Evolutionary conservation across 2,329 filamentous ascomycete genomes (phyloP).

Genomic region (Colletotrichum eleusines): DNA sequence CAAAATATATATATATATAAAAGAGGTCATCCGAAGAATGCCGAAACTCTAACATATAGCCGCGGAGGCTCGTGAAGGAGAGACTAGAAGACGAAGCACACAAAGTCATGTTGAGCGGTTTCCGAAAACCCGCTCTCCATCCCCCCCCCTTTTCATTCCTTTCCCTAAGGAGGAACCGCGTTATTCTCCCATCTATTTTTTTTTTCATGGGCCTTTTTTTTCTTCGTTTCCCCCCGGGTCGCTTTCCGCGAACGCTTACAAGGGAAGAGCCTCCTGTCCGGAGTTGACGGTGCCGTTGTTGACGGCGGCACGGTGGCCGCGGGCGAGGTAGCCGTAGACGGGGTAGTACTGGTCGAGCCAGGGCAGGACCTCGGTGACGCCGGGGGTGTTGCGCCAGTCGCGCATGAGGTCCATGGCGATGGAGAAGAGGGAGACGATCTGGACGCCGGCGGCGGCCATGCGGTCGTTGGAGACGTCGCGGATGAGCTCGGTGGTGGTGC

Average conservation of each 20-base stretch:
- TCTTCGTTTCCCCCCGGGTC: no score
- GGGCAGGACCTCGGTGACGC: conserved; percentile 68
- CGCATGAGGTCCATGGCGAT: conserved; percentile 78
- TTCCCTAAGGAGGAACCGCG: conserved; percentile 22
- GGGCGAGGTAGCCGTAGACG: conserved; percentile 72
- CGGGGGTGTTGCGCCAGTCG: conserved; percentile 72
- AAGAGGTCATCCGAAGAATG: neutral
- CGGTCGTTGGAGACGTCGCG: conserved; percentile 74
- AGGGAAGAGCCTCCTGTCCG: conserved; percentile 59
- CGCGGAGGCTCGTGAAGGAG: conserved; percentile 16
- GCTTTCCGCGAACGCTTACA: neutral
- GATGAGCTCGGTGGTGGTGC: conserved; percentile 72
- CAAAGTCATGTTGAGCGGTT: neutral
- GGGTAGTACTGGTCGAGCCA: conserved; percentile 75
- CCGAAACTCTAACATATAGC: conserved; percentile 18
- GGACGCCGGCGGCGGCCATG: conserved; percentile 76
- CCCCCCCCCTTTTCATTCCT: neutral
- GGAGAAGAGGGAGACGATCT: conserved; percentile 71
- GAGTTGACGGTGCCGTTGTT: conserved; percentile 69
- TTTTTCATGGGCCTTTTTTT: no score
- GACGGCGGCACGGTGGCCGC: conserved; percentile 71
- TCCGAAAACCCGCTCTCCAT: neutral
- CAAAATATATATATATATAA: no score
- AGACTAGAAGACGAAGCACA: conserved; percentile 25
- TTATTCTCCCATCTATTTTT: conserved; percentile 12